Evolutionary conservation across 2,329 filamentous ascomycete species (phyloP), one percentile per base, ranked within the genome.

Genomic region (Coniochaeta hoffmannii): DNA sequence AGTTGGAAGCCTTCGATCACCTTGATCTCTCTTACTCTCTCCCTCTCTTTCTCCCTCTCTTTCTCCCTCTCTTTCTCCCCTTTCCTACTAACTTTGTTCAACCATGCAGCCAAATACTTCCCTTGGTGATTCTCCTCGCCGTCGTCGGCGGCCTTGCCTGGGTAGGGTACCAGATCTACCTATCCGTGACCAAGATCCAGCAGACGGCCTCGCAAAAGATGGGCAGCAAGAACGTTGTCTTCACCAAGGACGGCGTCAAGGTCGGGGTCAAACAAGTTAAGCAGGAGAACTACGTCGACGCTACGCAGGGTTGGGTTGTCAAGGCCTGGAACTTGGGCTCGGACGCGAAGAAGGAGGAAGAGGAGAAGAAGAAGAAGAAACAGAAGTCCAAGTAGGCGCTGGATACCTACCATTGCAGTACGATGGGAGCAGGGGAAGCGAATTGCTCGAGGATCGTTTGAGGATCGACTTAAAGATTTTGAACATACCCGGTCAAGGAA

Each of bases 181-280:
- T 87, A 55, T 84, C 83, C 70, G 77, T 81, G 55, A 77, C 76
- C 71, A 79, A 88, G 68, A 85, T 92, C 63, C 79, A 82, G 58
- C 75, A 82, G 57, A 77, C 81, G 57, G 86, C 87, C 50, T 81
- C 79, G 51, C 77, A 86, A 70, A 83, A 83, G 65, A 88, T 91
- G 81, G 83, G 86, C 68, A 83, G 83, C 73, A 88, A 87, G 74
- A 87, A 91, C 67, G 81, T 92, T 56, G 76, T 83, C 38, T 88
- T 90, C 70, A 86, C 85, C 36, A 89, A 88, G 68, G 88, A 90
- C 56, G 88, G 88, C 55, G 72, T 89, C 58, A 81, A 82, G 58
- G 86, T 92, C 46, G 85, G 85, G 51, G 80, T 92, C 58, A 87
- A 86, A 71, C 78, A 89, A 58, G 70, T 87, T 52, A 78, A 79